Percentiles rank a stretch among this genome's conserved stretches.
phyloP scores from a whole-genome alignment of 2,329 filamentous ascomycete genomes.

The Reticulascus tulasneorum region DNA sequence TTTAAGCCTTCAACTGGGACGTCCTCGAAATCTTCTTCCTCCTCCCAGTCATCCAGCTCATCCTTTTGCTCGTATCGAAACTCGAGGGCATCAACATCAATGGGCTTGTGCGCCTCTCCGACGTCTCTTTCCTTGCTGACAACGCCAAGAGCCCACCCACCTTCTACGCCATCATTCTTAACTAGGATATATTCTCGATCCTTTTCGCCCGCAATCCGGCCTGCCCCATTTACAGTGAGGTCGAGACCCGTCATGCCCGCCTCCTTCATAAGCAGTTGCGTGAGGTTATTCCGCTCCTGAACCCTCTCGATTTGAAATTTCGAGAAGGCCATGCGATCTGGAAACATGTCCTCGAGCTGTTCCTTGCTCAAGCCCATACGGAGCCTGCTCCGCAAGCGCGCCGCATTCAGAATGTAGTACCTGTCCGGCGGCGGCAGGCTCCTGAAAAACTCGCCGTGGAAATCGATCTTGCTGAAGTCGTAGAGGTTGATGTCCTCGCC shows the following conservation, averaged over 20 bases:
- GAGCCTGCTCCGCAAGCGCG: constrained; percentile 78
- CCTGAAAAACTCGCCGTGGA: constrained; percentile 91
- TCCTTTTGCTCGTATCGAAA: constrained; percentile 54
- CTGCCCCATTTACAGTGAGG: constrained; percentile 56
- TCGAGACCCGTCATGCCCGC: constrained; percentile 83
- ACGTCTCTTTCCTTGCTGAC: constrained; percentile 80
- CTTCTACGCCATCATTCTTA: constrained; percentile 91
- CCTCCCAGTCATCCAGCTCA: constrained; percentile 55
- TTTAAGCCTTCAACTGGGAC: constrained; percentile 89
- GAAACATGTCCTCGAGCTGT: constrained; percentile 94
- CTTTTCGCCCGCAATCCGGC: constrained; percentile 76
- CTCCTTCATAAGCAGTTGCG: constrained; percentile 89
- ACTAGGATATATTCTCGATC: constrained; percentile 93
- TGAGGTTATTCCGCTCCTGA: constrained; percentile 86
- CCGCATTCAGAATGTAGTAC: constrained; percentile 97
- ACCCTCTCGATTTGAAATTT: constrained; percentile 95
- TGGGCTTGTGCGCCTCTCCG: constrained; percentile 79
- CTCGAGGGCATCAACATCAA: constrained; percentile 75
- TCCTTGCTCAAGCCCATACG: constrained; percentile 97
- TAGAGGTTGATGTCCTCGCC: constrained; percentile 91
- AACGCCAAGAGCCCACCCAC: constrained; percentile 92
- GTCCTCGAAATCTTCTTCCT: constrained; percentile 84
- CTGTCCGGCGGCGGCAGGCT: constrained; percentile 85
- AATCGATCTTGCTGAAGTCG: constrained; percentile 98
- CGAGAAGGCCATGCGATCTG: constrained; percentile 94